Base-by-base conservation (phyloP, 2,329 filamentous ascomycete genomes). In the Hypoxylon sp. region DNA sequence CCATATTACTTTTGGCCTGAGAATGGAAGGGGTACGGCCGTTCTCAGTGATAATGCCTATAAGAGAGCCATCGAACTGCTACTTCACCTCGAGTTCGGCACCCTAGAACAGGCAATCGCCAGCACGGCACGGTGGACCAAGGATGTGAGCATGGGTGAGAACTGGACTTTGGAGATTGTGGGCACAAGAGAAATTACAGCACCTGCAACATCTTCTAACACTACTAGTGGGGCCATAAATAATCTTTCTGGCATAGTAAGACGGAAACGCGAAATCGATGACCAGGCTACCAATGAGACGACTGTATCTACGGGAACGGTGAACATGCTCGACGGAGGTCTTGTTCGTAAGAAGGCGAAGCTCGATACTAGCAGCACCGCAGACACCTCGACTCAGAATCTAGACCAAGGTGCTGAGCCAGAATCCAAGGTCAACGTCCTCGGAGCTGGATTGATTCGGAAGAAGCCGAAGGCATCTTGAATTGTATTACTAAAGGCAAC, bases 71-170 rank as follows among this genome's bases (percentile, higher is more conserved):
- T 88, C 19, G 91, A 93, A 70, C 79, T 93, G 8, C 81, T 96
- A 0, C 83, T 94, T 4, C 87, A 90, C 62, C 85, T 94, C 0
- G 91, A 94, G 76, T 96, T 96, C 77, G 83, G 87, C 0, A 90
- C 85, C 7, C 77, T 88, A 2, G 85, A 87, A 9, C 85, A 90
- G 50, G 89, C 90, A 0, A 81, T 80, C 1, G 82, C 83, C 30
- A 93, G 91, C 73, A 92, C 91, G 2, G 80, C 78, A 54, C 87
- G 90, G 56, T 96, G 92, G 91, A 83, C 89, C 45, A 84, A 84
- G 12, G 91, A 95, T 73, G 87, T 90, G 0, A 85, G 85, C 14
- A 80, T 83, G 61, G 84, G 84, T 0, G 77, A 81, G 0, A 71
- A 76, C 19, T 90, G 87, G 87, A 85, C 85, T 0, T 74, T 83